A percentile compares a stretch with the other conserved stretches of the same genome.
phyloP scores from a whole-genome alignment of 176 grass and related monocot species.

The Raddia distichophylla region DNA sequence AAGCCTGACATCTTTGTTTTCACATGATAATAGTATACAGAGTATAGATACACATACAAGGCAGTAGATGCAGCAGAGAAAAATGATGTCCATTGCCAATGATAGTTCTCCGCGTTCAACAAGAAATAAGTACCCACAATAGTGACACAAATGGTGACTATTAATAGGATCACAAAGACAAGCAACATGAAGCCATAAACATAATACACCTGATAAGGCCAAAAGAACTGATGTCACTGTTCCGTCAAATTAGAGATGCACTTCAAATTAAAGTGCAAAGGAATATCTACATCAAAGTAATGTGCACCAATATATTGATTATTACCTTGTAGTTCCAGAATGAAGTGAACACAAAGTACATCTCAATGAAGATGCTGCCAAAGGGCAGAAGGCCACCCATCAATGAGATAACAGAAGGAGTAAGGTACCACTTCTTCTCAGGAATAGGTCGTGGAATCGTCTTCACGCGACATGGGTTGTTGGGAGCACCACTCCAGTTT shows the following conservation, averaged over 20 bases:
- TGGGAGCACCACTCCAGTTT: conserved; percentile 98
- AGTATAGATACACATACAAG: conserved; percentile 92
- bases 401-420: conserved; percentile 78
- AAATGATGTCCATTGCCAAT: conserved; percentile 99
- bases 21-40: conserved; percentile 91
- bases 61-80: conserved; percentile 97
- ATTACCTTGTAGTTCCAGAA: conserved; percentile 99
- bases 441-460: conserved; percentile 96
- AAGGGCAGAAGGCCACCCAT: conserved; percentile 98
- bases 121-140: conserved; percentile 99
- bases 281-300: not conserved
- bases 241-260: conserved; percentile 15
- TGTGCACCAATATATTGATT: conserved; percentile 19
- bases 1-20: conserved; percentile 99
- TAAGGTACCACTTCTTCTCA: conserved; percentile 99
- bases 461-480: conserved; percentile 96
- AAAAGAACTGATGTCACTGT: conserved; percentile 19
- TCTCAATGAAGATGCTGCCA: conserved; percentile 99
- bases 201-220: conserved; percentile 77
- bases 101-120: conserved; percentile 97
- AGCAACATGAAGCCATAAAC: conserved; percentile 99
- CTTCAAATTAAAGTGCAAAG: not conserved
- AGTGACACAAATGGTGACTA: conserved; percentile 94
- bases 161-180: conserved; percentile 95
- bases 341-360: conserved; percentile 99